Evolutionary conservation across 2,329 filamentous ascomycete genomes (phyloP), one percentile per base, ranked within the genome.

Genomic region (Botryosphaeria dothidea): DNA sequence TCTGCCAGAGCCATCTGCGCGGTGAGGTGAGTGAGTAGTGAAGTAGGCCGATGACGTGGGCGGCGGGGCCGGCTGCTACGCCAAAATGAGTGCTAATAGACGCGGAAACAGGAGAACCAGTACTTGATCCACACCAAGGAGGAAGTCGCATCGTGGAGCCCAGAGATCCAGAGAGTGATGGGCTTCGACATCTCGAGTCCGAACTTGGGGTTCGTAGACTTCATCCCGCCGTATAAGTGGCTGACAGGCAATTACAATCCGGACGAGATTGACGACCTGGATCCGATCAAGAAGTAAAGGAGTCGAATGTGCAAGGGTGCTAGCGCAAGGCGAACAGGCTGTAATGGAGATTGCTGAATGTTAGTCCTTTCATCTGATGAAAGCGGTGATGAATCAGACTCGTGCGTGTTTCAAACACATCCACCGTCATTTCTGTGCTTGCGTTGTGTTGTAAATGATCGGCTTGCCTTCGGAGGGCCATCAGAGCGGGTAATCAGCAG

Each of bases 151-250:
- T 48, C 49, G 21, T 65, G 62, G 62, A 38, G 25, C 15, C 49
- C 3, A 8, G 45, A 65, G 25, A 23, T 45, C 41, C 62, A 65
- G 46, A n/a, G 25, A 23, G 3, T 48, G 34, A 60, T 65, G 41
- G 65, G 65, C 9, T 66, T 61, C 45, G 41, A 49, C 13, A 60
- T 66, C n/a, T 65, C 51, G 19, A 49, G 43, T 15, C 65, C 65
- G 29, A 66, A 65, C 21, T 41, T 66, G n/a, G 65, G 65, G 3
- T 65, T 60, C 23, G 62, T 65, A 2, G 65, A 66, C 23, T 66
- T 65, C 41, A 29, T 58, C 36, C n/a, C 38, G 15, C 65, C 65
- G 15, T 61, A 62, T 17, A 41, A 65, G 48, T 43, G 61, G 31
- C 27, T 65, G 6, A 58, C 38, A 3, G 62, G 62, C 6, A 21